Evolutionary conservation across 1,139 yeast species (phyloP), one percentile per base, ranked within the genome.

Genomic region (Pichia sp.): DNA sequence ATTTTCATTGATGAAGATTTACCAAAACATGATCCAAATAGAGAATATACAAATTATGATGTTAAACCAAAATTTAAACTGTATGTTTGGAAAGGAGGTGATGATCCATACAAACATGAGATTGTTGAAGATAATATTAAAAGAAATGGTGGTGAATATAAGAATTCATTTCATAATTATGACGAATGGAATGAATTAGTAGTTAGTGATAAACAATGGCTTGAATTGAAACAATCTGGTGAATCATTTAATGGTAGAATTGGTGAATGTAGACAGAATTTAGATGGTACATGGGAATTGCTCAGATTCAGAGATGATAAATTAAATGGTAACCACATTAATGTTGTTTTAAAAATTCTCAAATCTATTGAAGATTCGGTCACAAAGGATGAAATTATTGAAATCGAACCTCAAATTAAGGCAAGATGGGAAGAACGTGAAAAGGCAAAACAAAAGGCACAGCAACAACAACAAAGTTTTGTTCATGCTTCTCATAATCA

Each of bases 271-370:
- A 72, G 80, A 52, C 55, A 62, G 32, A 74, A 74, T 58, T 68
- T 71, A 25, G 71, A 76, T 46, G 82, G 82, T 1, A 76, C 72
- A 47, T 94, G 98, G 98, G 80, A 81, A 52, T 76, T 86, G 72
- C 66, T 92, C 50, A 73, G 99, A 50, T 92, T 92, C 66, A 74
- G 99, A 63, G 96, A 92, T 65, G 99, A 94, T 64, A 94, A 94
- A 63, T 68, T 78, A 24, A 84, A 85, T 60, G 97, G 95, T 12
- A 94, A 94, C 63, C 96, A 88, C 64, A 66, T 80, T 6, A 71
- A 82, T 20, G 88, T 86, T 22, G 96, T 89, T 15, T 81, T 80
- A 50, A 90, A 85, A 60, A 90, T 92, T 40, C 68, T 90, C 45
- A 79, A 82, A 53, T 84, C 95, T 62, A 92, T 94, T 44, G 78